phyloP scores from a whole-genome alignment of 2,329 filamentous ascomycete species.

The Ambrosiella xylebori region DNA sequence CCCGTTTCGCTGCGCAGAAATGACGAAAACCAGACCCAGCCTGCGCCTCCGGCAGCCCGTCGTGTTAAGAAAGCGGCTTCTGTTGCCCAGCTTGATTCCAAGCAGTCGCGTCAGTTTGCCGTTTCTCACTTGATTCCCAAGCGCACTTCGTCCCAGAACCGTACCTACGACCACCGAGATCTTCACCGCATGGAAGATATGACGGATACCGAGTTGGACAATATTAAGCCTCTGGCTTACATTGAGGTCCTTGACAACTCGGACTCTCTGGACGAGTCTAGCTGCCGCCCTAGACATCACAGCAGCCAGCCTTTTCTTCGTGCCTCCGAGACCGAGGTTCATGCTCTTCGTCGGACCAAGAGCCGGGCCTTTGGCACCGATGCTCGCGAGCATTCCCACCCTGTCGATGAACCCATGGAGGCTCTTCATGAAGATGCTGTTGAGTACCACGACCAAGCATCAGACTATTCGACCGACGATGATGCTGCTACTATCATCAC shows the following conservation, averaged over 20 bases:
- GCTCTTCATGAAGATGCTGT: constrained; percentile 29
- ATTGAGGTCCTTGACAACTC: not conserved
- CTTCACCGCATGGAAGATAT: not conserved
- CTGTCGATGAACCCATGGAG: constrained; percentile 24
- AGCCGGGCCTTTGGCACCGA: constrained; percentile 23
- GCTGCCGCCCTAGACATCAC: constrained; percentile 29
- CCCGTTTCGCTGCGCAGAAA: constrained; percentile 7
- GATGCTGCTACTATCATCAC: not conserved
- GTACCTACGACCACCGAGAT: not conserved
- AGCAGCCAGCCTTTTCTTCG: constrained; percentile 38
- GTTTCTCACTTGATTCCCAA: not conserved
- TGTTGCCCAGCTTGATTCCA: constrained; percentile 13
- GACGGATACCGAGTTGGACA: constrained; percentile 13
- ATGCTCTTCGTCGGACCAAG: constrained; percentile 26
- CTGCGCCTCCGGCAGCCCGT: not conserved
- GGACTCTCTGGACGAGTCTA: constrained; percentile 9
- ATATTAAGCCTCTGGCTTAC: not conserved
- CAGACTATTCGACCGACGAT: constrained; percentile 8
- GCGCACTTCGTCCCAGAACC: constrained; percentile 6
- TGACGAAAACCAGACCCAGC: constrained; percentile 5
- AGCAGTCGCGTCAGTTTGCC: not conserved
- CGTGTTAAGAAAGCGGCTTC: constrained; percentile 2
- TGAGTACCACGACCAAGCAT: constrained; percentile 22
- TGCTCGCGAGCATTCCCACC: constrained; percentile 1
- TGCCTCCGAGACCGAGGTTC: constrained; percentile 22